Percentiles rank a stretch among this genome's conserved stretches.
Conservation (phyloP, 148 eudicot species). For the Amaranthus hypochondriacus region DNA sequence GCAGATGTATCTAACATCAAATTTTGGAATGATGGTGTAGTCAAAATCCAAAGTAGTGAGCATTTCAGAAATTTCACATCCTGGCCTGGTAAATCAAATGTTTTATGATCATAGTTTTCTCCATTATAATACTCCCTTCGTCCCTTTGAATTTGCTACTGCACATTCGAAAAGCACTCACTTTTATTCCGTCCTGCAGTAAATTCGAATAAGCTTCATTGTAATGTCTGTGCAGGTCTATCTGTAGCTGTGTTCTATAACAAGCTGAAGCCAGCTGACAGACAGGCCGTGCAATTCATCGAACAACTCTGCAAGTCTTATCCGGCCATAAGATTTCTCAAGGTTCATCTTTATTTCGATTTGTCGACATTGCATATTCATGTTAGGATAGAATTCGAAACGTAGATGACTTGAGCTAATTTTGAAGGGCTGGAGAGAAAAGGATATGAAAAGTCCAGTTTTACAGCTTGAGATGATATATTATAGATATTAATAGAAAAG, state of each 20-base stretch:
- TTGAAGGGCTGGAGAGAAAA: no score
- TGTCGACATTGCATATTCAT: not conserved
- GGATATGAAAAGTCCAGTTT: no score
- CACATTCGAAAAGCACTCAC: no score
- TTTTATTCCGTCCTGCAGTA: no score
- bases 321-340: conserved; percentile 44
- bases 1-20: conserved; percentile 28
- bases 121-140: no score
- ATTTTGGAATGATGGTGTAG: conserved; percentile 29
- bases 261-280: conserved; percentile 41
- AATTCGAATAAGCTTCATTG: not conserved
- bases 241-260: conserved; percentile 43
- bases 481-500: no score
- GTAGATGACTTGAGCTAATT: not conserved
- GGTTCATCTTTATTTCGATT: conserved; percentile 25
- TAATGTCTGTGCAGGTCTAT: conserved; percentile 35
- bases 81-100: conserved; percentile 34
- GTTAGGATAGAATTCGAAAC: not conserved
- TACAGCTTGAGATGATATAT: no score
- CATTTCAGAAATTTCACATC: conserved; percentile 37
- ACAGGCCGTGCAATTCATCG: conserved; percentile 34
- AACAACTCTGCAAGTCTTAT: conserved; percentile 45
- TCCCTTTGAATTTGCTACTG: no score
- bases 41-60: conserved; percentile 37
- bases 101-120: not conserved